Base-by-base conservation (phyloP, 169 alveolate species). In the Cryptosporidium canis region DNA sequence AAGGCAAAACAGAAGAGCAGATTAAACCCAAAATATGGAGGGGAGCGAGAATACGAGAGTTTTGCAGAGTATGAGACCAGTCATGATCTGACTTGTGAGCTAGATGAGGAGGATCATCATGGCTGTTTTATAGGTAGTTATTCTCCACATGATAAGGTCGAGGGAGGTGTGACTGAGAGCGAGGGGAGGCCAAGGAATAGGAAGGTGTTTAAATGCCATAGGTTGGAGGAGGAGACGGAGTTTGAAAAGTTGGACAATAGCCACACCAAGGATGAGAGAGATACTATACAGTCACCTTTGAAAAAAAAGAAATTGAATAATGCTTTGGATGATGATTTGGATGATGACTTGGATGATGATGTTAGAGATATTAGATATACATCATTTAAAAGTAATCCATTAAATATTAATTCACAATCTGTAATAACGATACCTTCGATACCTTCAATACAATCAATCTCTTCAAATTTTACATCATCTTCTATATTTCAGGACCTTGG, bases 401-500 rank as follows among this genome's bases (percentile, higher is more conserved):
- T 33, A 35, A 48, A 48, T 14, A 48, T 21, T 18, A 45, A 6
- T 21, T 51, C 63, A 7, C 35, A 27, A 51, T n/a, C 68, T 1
- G 41, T 35, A 11, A 31, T 61, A 29, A 21, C 63, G 24, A 51
- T 51, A 51, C 63, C 63, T 2, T 61, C 68, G 0, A 61, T 61
- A 61, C 68, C 68, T 8, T 33, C 68, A 21, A 61, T 61, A 1
- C 68, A 29, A 8, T 33, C 68, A 31, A 35, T 29, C 12, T 33
- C 68, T 33, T 18, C 48, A 21, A 70, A 53, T 51, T 11, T 70
- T 47, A 47, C 84, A 9, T 35, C 84, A 31, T 37, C 61, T 66
- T 33, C 68, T 61, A 61, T 61, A 27, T 61, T 43, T 27, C 51
- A 18, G 53, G 64, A 7, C n/a, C 9, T 48, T 12, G 48, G 27